phyloP scores from a whole-genome alignment of 1,139 yeast species.

The Magnusiomyces starmeri region DNA sequence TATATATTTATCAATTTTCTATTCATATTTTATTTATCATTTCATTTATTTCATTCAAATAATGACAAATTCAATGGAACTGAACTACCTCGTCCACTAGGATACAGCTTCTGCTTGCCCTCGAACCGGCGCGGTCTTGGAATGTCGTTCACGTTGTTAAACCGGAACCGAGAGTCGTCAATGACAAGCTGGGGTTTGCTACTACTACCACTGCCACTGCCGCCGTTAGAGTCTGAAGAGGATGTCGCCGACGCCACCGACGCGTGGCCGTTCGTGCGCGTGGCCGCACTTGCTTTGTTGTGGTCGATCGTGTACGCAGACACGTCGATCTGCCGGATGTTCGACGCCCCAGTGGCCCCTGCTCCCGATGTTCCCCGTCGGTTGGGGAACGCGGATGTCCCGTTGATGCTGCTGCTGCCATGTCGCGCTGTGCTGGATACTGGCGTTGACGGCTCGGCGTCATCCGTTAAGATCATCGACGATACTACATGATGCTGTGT shows the following conservation, averaged over 20 bases:
- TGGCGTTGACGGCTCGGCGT: constrained; percentile 17
- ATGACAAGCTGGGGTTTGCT: constrained; percentile 33
- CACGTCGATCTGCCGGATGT: constrained; percentile 29
- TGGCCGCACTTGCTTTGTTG: constrained; percentile 16
- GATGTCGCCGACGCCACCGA: constrained; percentile 8
- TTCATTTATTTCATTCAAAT: constrained; percentile 24
- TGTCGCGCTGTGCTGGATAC: constrained; percentile 17
- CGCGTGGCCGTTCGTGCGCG: constrained; percentile 15
- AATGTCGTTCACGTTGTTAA: constrained; percentile 57
- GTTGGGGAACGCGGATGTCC: constrained; percentile 18
- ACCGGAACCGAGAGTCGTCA: constrained; percentile 71
- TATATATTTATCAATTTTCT: too few relatives aligned
- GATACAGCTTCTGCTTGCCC: constrained; percentile 68
- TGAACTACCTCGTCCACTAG: constrained; percentile 93
- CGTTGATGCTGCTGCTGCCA: constrained; percentile 20
- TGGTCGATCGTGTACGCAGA: constrained; percentile 30
- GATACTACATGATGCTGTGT: constrained; percentile 10
- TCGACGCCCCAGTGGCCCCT: constrained; percentile 14
- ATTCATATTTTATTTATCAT: background rate
- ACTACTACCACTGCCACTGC: too few relatives aligned
- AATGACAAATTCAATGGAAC: constrained; percentile 70
- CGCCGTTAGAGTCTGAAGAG: constrained; percentile 14
- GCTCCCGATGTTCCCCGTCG: constrained; percentile 21
- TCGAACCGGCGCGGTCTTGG: constrained; percentile 80
- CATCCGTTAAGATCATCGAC: background rate